Base-by-base conservation (phyloP, 1,284 basidiomycete species). In the Ustilago nuda region DNA sequence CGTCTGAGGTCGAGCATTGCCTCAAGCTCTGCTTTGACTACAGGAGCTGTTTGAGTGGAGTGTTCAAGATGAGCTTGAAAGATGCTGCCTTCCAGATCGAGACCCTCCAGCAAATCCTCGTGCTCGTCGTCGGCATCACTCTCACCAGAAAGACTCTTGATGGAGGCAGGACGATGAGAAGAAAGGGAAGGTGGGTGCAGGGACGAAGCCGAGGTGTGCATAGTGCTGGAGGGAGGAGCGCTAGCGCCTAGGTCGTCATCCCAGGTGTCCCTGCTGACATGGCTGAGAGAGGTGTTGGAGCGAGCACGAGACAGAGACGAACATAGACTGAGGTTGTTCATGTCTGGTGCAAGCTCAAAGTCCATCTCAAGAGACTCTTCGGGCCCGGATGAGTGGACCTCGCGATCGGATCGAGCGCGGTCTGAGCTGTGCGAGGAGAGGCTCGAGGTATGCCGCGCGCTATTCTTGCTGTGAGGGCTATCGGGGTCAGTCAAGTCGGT, bases 51-150 rank as follows among this genome's bases (percentile, higher is more conserved):
- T 27, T 35, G 43, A 11, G 39, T n/a, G 15, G 52, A 43, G 0
- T 52, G n/a, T 13, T 27, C 43, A 3, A 61, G 37, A 9, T 53
- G 45, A 9, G 45, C 41, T 17, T 66, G 76, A 32, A 82, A 82
- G 45, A 80, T 58, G 65, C 76, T 77, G 33, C 72, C 73, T 48
- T 66, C 64, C 27, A 80, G 48, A 12, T 73, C 76, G n/a, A 80
- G 60, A 36, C 78, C 78, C 15, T 77, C 76, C 8, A 79, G 61
- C 35, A 78, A 33, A 15, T 75, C 72, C n/a, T 82, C 80, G 45
- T 75, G 72, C 55, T 79, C 78, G 23, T 80, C 80, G 36, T 82
- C 80, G 1, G 66, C 75, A 41, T 80, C 79, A 51, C 76, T 79
- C 45, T 76, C 74, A 39, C 67, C 64, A 5, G 72, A 71, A 19